These are phyloP conservation scores for Collybia sordida DNA, from an alignment of 768 basidiomycete species.

Conservation along the genomic window DNA sequence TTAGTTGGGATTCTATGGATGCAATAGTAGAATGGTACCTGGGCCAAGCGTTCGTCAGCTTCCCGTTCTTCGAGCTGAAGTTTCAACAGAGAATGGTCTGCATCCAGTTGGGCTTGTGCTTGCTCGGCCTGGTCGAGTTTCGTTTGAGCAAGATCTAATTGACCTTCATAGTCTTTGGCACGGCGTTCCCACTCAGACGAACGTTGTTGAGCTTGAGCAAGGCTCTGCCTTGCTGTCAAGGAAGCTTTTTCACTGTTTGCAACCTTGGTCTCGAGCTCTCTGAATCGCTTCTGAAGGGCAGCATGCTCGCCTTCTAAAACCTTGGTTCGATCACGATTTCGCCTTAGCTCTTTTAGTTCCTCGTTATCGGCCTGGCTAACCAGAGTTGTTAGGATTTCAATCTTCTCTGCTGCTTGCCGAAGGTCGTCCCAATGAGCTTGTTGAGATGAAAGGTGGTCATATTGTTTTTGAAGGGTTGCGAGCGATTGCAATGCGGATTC, in stretches of 20 bases:
- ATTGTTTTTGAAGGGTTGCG: conserved; percentile 53
- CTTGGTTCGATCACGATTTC: conserved; percentile 60
- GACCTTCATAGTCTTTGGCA: conserved; percentile 66
- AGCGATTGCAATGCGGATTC: conserved; percentile 54
- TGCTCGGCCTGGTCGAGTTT: conserved; percentile 70
- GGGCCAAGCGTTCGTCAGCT: conserved; percentile 62
- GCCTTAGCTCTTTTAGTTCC: conserved; percentile 70
- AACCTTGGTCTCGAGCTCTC: conserved; percentile 67
- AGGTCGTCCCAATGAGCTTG: conserved; percentile 81
- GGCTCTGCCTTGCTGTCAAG: conserved; percentile 55
- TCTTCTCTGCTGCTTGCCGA: conserved; percentile 67
- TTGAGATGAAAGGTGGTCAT: conserved; percentile 58
- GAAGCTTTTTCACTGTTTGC: conserved; percentile 62
- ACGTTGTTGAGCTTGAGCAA: conserved; percentile 74
- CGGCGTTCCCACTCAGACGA: conserved; percentile 81
- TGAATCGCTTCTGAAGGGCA: conserved; percentile 67
- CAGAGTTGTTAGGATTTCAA: conserved; percentile 62
- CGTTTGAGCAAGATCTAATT: conserved; percentile 58
- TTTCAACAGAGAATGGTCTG: conserved; percentile 65
- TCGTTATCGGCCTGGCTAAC: conserved; percentile 67
- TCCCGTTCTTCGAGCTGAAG: conserved; percentile 77
- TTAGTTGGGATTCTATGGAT: conserved; percentile 4
- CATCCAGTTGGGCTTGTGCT: conserved; percentile 61
- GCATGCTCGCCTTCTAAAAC: conserved; percentile 67
- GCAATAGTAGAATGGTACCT: conserved; percentile 41